Conservation (phyloP, 2,329 filamentous ascomycete species). For the Pestalotiopsis sp. region DNA sequence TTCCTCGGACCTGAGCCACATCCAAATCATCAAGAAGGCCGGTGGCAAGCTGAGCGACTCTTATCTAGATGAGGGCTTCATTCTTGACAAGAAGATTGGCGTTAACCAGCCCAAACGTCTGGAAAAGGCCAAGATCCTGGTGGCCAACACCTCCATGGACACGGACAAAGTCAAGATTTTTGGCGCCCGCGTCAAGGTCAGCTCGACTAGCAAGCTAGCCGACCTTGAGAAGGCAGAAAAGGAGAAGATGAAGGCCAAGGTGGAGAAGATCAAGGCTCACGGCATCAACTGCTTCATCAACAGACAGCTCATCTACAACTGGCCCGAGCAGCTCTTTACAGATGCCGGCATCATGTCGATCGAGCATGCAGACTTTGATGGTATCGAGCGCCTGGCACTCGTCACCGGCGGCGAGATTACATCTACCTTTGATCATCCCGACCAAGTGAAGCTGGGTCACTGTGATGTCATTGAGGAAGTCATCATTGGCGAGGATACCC, state of each 20-base stretch:
- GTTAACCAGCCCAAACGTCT: slow-evolving; percentile 97
- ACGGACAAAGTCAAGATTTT: slow-evolving; percentile 99
- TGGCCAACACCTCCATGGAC: slow-evolving; percentile 98
- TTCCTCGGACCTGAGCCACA: slow-evolving; percentile 92
- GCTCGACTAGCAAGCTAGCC: slow-evolving; percentile 94
- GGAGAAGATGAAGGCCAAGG: slow-evolving; percentile 99
- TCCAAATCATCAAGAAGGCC: slow-evolving; percentile 99
- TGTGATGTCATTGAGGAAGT: slow-evolving; percentile 97
- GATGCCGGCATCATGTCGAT: slow-evolving; percentile 98
- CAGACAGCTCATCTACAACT: slow-evolving; percentile 99
- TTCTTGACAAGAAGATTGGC: slow-evolving; percentile 98
- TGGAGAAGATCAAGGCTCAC: slow-evolving; percentile 97
- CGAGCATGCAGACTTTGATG: slow-evolving; percentile 98
- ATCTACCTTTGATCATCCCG: slow-evolving; percentile 96
- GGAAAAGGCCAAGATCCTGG: slow-evolving; percentile 96
- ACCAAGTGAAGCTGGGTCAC: slow-evolving; percentile 92
- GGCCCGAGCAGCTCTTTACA: slow-evolving; percentile 97
- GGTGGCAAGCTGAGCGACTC: slow-evolving; percentile 97
- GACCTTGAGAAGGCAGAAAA: slow-evolving; percentile 97
- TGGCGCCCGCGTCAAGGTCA: slow-evolving; percentile 93
- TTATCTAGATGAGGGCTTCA: slow-evolving; percentile 97
- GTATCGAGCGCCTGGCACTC: slow-evolving; percentile 89
- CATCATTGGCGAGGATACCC: slow-evolving; percentile 95
- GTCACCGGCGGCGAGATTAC: slow-evolving; percentile 97
- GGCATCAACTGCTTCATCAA: slow-evolving; percentile 99